phyloP scores from a whole-genome alignment of 805 yeast genomes.

The Barnettozyma californica region DNA sequence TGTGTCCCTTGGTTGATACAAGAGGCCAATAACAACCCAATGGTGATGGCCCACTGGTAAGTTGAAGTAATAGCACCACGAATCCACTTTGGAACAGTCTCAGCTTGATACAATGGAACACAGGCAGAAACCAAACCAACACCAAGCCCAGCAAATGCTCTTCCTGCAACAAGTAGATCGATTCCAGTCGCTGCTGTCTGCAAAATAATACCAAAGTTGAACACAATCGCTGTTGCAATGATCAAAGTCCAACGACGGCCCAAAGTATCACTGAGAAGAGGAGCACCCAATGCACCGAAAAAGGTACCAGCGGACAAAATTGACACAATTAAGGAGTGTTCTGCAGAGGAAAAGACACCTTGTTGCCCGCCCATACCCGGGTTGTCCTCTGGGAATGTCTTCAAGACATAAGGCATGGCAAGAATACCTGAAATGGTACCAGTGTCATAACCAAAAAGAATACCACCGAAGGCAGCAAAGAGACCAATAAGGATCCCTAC shows the following conservation, averaged over 20 bases:
- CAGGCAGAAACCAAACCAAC: conserved; percentile 71
- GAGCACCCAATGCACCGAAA: conserved; percentile 58
- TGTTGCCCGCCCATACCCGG: conserved; percentile 30
- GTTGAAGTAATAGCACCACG: conserved; percentile 75
- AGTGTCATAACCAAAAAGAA: conserved; percentile 64
- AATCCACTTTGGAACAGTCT: conserved; percentile 71
- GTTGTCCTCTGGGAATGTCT: conserved; percentile 35
- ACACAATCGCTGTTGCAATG: conserved; percentile 38
- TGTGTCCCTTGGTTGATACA: conserved; percentile 68
- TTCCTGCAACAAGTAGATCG: conserved; percentile 55
- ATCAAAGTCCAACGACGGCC: conserved; percentile 53
- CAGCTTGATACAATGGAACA: conserved; percentile 75
- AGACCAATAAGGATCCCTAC: conserved; percentile 48
- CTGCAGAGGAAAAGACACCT: conserved; percentile 38
- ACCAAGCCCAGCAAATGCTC: conserved; percentile 66
- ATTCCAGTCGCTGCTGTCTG: conserved; percentile 43
- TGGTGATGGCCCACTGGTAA: conserved; percentile 68
- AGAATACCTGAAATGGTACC: conserved; percentile 63
- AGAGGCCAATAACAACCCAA: conserved; percentile 68
- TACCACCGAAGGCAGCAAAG: conserved; percentile 65
- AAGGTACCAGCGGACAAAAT: conserved; percentile 69
- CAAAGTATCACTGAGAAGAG: conserved; percentile 47
- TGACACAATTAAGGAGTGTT: conserved; percentile 62
- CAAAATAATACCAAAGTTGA: conserved; percentile 48
- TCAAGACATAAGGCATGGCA: conserved; percentile 55